Conservation (phyloP, 2,329 filamentous ascomycete species). For the Fusarium abutilonis region DNA sequence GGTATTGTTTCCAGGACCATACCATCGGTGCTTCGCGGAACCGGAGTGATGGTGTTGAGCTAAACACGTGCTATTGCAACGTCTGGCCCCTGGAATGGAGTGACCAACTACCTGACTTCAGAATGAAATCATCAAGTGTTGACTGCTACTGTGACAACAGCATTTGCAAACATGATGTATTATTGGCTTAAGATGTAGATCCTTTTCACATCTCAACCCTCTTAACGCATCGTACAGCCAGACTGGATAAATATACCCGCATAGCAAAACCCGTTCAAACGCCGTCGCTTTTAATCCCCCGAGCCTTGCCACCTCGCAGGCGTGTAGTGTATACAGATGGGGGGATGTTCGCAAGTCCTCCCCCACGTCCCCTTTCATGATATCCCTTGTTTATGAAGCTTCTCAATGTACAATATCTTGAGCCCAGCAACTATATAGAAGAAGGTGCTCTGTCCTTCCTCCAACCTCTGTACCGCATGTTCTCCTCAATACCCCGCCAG, state of each 20-base stretch:
- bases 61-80: neutral
- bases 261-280: conserved; percentile 44
- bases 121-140: neutral
- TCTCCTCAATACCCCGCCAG: conserved; percentile 87
- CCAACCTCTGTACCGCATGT: conserved; percentile 90
- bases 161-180: conserved; percentile 16
- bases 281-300: conserved; percentile 45
- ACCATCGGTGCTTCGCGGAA: conserved; percentile 1
- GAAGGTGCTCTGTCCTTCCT: conserved; percentile 73
- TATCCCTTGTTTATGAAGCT: conserved; percentile 14
- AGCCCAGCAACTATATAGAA: conserved; percentile 52
- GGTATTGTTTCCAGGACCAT: neutral
- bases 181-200: conserved; percentile 19
- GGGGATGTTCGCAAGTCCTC: conserved; percentile 14
- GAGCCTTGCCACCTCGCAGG: conserved; percentile 23
- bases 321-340: conserved; percentile 30
- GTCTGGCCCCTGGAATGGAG: neutral
- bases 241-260: conserved; percentile 26
- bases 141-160: neutral
- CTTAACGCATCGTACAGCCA: conserved; percentile 14
- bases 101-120: conserved; percentile 2
- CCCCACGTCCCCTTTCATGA: conserved; percentile 7
- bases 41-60: neutral
- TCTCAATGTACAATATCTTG: conserved; percentile 4
- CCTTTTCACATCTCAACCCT: conserved; percentile 3